Percentiles rank a stretch among this genome's conserved stretches.
Evolutionary conservation across 495 filamentous ascomycete species (phyloP).

Genomic region (Penicillium steckii): DNA sequence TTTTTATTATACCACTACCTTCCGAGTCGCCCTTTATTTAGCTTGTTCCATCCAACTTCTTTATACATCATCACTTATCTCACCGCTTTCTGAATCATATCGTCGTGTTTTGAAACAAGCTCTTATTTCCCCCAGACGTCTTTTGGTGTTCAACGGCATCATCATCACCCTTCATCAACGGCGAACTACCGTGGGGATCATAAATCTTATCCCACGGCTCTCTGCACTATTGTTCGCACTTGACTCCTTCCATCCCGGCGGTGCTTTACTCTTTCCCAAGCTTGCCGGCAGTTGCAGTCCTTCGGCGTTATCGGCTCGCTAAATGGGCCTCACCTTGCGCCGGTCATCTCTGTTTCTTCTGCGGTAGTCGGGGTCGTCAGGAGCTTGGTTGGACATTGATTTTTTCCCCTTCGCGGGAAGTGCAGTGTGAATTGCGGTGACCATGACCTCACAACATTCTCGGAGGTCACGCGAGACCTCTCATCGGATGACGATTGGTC

Average conservation of each 20-base stretch:
- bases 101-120: slow-evolving; percentile 1
- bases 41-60: slow-evolving; percentile 2
- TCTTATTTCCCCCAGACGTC: too few relatives aligned
- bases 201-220: slow-evolving; percentile 13
- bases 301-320: slow-evolving; percentile 18
- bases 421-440: slow-evolving; percentile 12
- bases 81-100: slow-evolving; percentile 29
- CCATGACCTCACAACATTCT: slow-evolving; percentile 41
- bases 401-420: slow-evolving; percentile 3
- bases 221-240: slow-evolving; percentile 1
- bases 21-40: slow-evolving; percentile 1
- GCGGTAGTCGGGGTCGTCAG: slow-evolving; percentile 44
- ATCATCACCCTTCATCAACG: slow-evolving; percentile 3
- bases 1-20: background rate
- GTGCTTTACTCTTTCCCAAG: slow-evolving; percentile 16
- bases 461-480: slow-evolving; percentile 45
- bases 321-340: slow-evolving; percentile 35
- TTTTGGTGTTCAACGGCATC: background rate
- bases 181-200: slow-evolving; percentile 2
- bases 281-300: slow-evolving; percentile 9
- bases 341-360: slow-evolving; percentile 24
- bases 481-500: slow-evolving; percentile 65
- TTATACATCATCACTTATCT: slow-evolving; percentile 18
- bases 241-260: slow-evolving; percentile 9
- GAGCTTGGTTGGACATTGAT: slow-evolving; percentile 23